Evolutionary conservation across 2,329 filamentous ascomycete genomes (phyloP).

Genomic region (Arthrinium puccinioides): DNA sequence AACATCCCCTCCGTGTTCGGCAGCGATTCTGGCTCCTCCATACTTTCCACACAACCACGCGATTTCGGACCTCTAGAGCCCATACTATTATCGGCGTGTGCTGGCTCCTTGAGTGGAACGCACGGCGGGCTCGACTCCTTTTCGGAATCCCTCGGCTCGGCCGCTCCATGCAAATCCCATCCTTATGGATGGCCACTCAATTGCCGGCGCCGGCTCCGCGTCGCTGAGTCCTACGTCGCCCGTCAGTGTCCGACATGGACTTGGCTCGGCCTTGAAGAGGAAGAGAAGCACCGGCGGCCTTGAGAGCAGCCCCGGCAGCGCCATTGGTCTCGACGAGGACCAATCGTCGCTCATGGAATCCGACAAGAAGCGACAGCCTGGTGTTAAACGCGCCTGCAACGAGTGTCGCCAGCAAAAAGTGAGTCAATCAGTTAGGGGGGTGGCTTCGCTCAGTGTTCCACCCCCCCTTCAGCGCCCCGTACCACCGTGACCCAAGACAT

Average conservation of each 20-base stretch:
- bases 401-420: slow-evolving; percentile 84
- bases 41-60: slow-evolving; percentile 8
- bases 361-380: slow-evolving; percentile 58
- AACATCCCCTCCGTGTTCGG: slow-evolving; percentile 3
- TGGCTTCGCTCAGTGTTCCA: slow-evolving; percentile 2
- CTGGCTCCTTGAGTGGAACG: slow-evolving; percentile 3
- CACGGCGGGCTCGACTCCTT: slow-evolving; percentile 1
- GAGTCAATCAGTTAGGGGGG: slow-evolving; percentile 25
- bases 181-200: slow-evolving; percentile 42
- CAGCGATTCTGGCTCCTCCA: slow-evolving; percentile 5
- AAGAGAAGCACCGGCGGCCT: slow-evolving; percentile 48
- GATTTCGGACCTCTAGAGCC: slow-evolving; percentile 7
- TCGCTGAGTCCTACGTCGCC: slow-evolving; percentile 50
- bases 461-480: not conserved
- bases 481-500: slow-evolving; percentile 5
- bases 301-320: slow-evolving; percentile 55
- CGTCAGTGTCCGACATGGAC: slow-evolving; percentile 42
- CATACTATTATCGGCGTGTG: not conserved
- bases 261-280: slow-evolving; percentile 38
- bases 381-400: slow-evolving; percentile 74
- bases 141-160: slow-evolving; percentile 11
- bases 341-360: slow-evolving; percentile 47
- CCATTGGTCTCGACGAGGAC: slow-evolving; percentile 43
- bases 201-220: slow-evolving; percentile 36
- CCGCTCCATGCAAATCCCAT: slow-evolving; percentile 7